Base-by-base conservation (phyloP, 164 flowering plant species). In the Dillenia turbinata region DNA sequence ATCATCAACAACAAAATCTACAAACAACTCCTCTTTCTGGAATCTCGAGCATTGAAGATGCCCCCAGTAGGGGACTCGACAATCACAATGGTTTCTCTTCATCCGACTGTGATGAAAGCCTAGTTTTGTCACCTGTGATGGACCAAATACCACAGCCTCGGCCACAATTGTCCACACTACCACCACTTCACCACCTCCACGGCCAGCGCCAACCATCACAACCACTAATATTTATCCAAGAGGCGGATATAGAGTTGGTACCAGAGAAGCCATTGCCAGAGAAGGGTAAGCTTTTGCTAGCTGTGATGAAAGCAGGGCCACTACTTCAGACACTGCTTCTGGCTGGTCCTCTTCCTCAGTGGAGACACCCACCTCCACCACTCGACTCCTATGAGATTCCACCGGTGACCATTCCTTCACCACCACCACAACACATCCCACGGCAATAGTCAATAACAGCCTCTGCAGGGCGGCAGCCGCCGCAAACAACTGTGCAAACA, bases 301-400 rank as follows among this genome's bases (percentile, higher is more conserved):
- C 97, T 12, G 98, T 93, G 60, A 87, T 87, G 84, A 83, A 86
- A 54, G 98, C 98, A 2, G 98, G 98, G 51, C 97, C 98, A n/a
- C 83, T 90, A 10, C 81, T 90, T 3, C 96, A 93, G 70, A 90
- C 92, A 1, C 81, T 93, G 1, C 84, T 93, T 16, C 70, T 93
- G 56, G 92, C 98, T 6, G 97, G 98, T 43, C 92, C 94, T 1
- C 83, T 93, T 4, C 98, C 98, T 10, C 87, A 86, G 71, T 93
- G 98, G 98, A 77, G 86, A 66, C 90, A 86, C 73, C 98, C 97
- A 19, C 98, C 97, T 12, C 98, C 97, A 11, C 92, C 86, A 33
- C 77, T 93, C 1, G 87, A 85, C 57, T 69, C 87, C 58, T 78
- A 81, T 44, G 86, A 87, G 70, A 90, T 90, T 72, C 98, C 98